These are phyloP conservation scores for Brasilioporus rufonigricans DNA, from an alignment of 768 basidiomycete genomes.

Conservation along the genomic window DNA sequence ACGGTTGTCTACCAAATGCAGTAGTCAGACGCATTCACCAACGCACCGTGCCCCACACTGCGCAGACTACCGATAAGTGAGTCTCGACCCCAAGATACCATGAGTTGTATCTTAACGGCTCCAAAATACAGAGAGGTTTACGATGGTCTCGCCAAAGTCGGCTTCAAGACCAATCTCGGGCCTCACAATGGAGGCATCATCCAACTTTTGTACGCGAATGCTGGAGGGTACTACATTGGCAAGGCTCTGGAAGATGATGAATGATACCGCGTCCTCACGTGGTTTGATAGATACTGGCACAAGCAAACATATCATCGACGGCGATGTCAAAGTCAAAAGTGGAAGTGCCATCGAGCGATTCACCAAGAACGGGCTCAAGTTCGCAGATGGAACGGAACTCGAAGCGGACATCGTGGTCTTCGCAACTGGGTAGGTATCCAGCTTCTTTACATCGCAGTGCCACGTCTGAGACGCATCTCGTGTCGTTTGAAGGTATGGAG, in stretches of 20 bases:
- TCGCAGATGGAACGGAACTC: slow-evolving; percentile 18
- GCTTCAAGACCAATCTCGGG: slow-evolving; percentile 37
- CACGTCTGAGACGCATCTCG: too few species aligned
- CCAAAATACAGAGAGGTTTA: too few species aligned
- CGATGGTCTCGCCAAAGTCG: slow-evolving; percentile 33
- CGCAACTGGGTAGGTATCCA: slow-evolving; percentile 25
- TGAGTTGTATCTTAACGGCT: neutral
- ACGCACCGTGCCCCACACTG: slow-evolving; percentile 12
- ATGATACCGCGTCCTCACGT: neutral
- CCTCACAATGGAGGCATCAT: slow-evolving; percentile 34
- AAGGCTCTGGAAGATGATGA: neutral
- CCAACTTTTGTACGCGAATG: slow-evolving; percentile 24
- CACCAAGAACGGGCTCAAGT: slow-evolving; percentile 30
- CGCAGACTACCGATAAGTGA: slow-evolving; percentile 29
- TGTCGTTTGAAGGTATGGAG: slow-evolving; percentile 40
- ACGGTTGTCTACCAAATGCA: too few species aligned
- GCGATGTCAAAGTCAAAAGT: too few species aligned
- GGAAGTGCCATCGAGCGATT: slow-evolving; percentile 28
- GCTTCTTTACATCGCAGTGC: too few species aligned
- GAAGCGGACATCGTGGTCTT: slow-evolving; percentile 34
- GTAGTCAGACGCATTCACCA: slow-evolving; percentile 19
- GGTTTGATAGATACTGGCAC: slow-evolving; percentile 34
- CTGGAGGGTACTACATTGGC: slow-evolving; percentile 44
- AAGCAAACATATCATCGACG: slow-evolving; percentile 39
- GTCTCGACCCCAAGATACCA: neutral